Conservation (phyloP, 176 grass and related monocot genomes). For the Oryza glumipatula region DNA sequence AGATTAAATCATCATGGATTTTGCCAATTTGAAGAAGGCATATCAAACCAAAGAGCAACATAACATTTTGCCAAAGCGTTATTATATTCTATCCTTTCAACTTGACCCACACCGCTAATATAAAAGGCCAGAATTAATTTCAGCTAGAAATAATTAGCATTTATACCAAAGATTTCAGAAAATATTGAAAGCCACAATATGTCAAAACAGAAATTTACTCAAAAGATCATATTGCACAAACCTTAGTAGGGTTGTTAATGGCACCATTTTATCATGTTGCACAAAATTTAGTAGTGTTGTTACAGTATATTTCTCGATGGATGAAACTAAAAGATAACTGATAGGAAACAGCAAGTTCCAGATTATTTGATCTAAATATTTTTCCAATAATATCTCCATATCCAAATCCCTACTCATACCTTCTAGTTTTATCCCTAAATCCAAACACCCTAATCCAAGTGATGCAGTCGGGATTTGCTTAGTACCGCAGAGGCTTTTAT, state of each 20-base stretch:
- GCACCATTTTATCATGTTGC: too few species aligned
- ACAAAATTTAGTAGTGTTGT: neutral
- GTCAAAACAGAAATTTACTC: slow-evolving; percentile 8
- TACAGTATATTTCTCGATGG: neutral
- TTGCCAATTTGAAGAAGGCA: slow-evolving; percentile 19
- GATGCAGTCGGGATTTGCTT: slow-evolving; percentile 7
- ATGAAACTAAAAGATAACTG: slow-evolving; percentile 12
- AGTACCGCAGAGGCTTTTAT: neutral
- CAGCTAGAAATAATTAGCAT: slow-evolving; percentile 22
- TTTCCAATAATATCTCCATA: neutral
- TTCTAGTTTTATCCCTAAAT: slow-evolving; percentile 4
- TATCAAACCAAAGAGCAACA: slow-evolving; percentile 17
- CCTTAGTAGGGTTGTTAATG: neutral
- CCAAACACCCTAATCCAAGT: slow-evolving; percentile 15
- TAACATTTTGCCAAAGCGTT: slow-evolving; percentile 2
- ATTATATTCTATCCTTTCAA: slow-evolving; percentile 26
- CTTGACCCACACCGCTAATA: neutral
- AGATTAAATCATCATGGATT: neutral
- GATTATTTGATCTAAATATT: neutral
- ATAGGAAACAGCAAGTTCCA: neutral
- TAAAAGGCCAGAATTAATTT: neutral
- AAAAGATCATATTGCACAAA: slow-evolving; percentile 27
- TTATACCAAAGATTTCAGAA: slow-evolving; percentile 16
- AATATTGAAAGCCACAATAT: slow-evolving; percentile 8
- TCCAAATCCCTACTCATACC: neutral